phyloP scores from a whole-genome alignment of 441 rosid genomes.

The Gossypium schwendimanii region DNA sequence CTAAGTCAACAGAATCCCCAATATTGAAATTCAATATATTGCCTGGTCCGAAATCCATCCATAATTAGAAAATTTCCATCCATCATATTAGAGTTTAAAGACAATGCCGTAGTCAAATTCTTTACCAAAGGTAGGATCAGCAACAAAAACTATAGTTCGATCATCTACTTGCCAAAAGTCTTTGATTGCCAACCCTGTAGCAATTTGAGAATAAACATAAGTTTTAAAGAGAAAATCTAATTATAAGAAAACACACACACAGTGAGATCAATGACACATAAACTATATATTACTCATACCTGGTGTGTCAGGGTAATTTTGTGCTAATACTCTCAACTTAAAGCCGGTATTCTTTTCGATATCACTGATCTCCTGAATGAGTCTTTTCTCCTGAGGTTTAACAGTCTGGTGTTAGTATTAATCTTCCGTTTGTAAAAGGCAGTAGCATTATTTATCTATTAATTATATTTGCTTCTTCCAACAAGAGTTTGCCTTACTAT shows the following conservation, averaged over 20 bases:
- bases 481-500: no score
- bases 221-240: not conserved
- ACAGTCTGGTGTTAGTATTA: not conserved
- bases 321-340: constrained; percentile 74
- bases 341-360: constrained; percentile 78
- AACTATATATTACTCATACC: constrained; percentile 28
- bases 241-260: not conserved
- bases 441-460: not conserved
- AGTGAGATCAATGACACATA: not conserved
- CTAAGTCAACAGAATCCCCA: constrained; percentile 67
- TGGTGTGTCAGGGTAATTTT: constrained; percentile 87
- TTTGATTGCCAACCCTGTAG: constrained; percentile 68
- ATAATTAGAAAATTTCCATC: constrained; percentile 7
- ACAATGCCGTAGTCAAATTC: not conserved
- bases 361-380: constrained; percentile 53
- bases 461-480: no score
- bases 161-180: constrained; percentile 89
- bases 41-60: constrained; percentile 27
- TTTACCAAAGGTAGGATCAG: constrained; percentile 88
- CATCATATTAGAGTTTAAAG: not conserved
- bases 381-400: constrained; percentile 57
- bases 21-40: constrained; percentile 54
- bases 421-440: not conserved
- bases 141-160: constrained; percentile 78
- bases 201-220: not conserved